Percentiles rank a stretch among this genome's conserved stretches.
Conservation (phyloP, 768 basidiomycete species). For the Amanita muscaria region DNA sequence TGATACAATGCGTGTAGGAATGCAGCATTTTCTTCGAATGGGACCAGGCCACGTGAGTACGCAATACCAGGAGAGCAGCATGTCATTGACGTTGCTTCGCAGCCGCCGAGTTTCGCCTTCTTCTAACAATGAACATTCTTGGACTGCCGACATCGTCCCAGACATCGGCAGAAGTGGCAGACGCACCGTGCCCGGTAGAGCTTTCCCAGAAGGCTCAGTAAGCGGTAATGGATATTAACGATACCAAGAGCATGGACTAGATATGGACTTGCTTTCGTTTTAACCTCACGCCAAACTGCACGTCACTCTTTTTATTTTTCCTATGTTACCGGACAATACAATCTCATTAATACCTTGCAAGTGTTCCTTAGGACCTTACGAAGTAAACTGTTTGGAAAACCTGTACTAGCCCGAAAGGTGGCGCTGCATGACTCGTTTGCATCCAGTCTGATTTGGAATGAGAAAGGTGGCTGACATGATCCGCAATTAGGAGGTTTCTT, state of each 20-base stretch:
- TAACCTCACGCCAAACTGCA: not conserved
- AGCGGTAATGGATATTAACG: not conserved
- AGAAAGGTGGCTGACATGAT: slow-evolving; percentile 1
- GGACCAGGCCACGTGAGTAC: slow-evolving; percentile 52
- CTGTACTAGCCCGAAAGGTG: not conserved
- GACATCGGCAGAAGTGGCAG: slow-evolving; percentile 47
- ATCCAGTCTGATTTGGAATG: not conserved
- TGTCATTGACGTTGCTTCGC: not conserved
- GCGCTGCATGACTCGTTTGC: not conserved
- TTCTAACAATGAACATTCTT: slow-evolving; percentile 57
- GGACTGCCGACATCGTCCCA: slow-evolving; percentile 51
- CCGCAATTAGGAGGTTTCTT: not conserved
- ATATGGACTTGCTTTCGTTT: slow-evolving; percentile 2
- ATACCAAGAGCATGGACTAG: not conserved
- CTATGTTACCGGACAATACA: not conserved
- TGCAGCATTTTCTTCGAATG: slow-evolving; percentile 33
- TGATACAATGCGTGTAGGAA: slow-evolving; percentile 79
- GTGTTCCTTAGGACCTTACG: not conserved
- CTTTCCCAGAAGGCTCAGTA: slow-evolving; percentile 31
- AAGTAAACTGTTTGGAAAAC: not conserved
- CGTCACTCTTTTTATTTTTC: not conserved
- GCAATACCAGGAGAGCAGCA: slow-evolving; percentile 9
- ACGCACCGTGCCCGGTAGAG: slow-evolving; percentile 65
- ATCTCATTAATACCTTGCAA: not conserved
- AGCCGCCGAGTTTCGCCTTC: slow-evolving; percentile 58